These are phyloP conservation scores for Leptodontidium sp. DNA, from an alignment of 2,329 filamentous ascomycete genomes.

Conservation along the genomic window DNA sequence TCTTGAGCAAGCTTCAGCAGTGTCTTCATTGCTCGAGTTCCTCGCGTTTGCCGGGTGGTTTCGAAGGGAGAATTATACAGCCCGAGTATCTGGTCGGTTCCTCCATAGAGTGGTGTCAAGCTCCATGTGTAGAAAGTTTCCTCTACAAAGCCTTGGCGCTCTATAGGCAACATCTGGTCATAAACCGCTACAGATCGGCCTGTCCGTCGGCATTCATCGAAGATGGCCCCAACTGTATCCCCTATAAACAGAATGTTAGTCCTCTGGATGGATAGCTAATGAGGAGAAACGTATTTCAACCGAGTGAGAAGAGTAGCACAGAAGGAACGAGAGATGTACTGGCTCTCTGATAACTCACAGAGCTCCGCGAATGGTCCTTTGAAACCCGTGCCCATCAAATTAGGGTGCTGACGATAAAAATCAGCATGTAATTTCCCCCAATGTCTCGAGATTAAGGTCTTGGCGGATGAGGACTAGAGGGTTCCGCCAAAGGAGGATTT, in stretches of 20 bases:
- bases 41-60: conserved; percentile 78
- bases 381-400: conserved; percentile 62
- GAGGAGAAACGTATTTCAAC: neutral
- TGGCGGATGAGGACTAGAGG: no score
- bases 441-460: no score
- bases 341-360: conserved; percentile 51
- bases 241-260: neutral
- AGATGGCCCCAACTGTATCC: conserved; percentile 64
- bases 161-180: conserved; percentile 78
- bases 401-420: conserved; percentile 60
- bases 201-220: conserved; percentile 70
- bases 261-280: neutral
- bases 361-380: conserved; percentile 73
- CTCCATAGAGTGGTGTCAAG: conserved; percentile 78
- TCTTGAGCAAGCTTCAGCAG: conserved; percentile 78
- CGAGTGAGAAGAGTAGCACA: no score
- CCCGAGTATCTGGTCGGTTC: conserved; percentile 75
- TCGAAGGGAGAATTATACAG: conserved; percentile 84
- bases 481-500: no score
- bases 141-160: conserved; percentile 73
- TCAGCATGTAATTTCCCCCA: no score
- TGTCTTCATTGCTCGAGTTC: conserved; percentile 79
- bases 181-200: conserved; percentile 77
- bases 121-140: conserved; percentile 87
- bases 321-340: no score